These are phyloP conservation scores for Butyriboletus loyo DNA, from an alignment of 768 basidiomycete species.

Conservation along the genomic window DNA sequence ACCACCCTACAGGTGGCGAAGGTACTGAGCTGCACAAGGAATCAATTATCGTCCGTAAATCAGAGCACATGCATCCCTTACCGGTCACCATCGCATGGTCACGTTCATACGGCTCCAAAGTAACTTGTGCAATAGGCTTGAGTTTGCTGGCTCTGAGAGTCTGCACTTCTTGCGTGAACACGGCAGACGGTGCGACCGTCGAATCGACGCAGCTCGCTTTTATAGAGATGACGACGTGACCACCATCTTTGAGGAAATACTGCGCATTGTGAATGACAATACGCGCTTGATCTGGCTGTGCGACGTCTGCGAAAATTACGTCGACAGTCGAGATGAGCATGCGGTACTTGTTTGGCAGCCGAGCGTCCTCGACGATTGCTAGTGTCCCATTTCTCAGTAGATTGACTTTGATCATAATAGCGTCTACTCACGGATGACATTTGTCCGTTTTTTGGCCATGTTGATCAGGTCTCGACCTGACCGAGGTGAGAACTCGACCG, in stretches of 20 bases:
- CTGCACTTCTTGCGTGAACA: constrained; percentile 88
- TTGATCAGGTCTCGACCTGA: constrained; percentile 97
- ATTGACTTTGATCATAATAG: not conserved
- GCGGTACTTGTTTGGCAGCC: constrained; percentile 93
- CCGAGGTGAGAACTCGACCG: constrained; percentile 95
- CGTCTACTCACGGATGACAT: constrained; percentile 83
- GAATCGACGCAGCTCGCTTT: constrained; percentile 99
- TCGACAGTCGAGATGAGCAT: constrained; percentile 96
- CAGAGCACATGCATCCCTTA: constrained; percentile 31
- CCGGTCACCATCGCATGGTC: constrained; percentile 90
- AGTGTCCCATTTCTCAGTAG: constrained; percentile 1
- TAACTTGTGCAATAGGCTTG: constrained; percentile 95
- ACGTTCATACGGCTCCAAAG: constrained; percentile 89
- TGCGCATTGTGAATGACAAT: constrained; percentile 92
- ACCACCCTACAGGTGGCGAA: constrained; percentile 38
- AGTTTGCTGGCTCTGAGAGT: constrained; percentile 72
- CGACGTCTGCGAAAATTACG: constrained; percentile 97
- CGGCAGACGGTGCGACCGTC: constrained; percentile 82
- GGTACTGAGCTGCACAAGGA: constrained; percentile 40
- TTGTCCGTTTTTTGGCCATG: constrained; percentile 99
- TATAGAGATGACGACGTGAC: constrained; percentile 94
- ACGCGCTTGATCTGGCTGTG: constrained; percentile 98
- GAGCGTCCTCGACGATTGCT: constrained; percentile 98
- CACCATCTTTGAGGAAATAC: constrained; percentile 92
- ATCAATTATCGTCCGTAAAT: not conserved